Percentiles rank a stretch among this genome's conserved stretches.
Evolutionary conservation across 208 protist species (phyloP).

Genomic region (Crithidia brevicula): DNA sequence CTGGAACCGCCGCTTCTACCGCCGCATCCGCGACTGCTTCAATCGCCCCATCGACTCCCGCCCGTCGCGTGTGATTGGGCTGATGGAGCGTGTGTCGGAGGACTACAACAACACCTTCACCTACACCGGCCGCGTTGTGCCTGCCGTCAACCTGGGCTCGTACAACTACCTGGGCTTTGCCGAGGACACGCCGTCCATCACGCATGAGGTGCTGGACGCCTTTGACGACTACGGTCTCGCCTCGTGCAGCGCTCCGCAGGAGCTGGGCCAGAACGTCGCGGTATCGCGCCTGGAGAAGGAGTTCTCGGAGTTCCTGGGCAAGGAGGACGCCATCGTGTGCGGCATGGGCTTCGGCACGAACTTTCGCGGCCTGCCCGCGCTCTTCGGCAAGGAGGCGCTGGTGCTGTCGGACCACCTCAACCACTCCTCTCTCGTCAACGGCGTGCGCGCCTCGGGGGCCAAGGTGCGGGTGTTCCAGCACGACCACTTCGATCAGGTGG

Average conservation of each 20-base stretch:
- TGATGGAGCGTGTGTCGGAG: conserved; percentile 90
- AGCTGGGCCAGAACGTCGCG: conserved; percentile 63
- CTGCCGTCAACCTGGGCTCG: conserved; percentile 95
- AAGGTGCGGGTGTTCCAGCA: conserved; percentile 95
- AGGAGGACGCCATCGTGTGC: conserved; percentile 96
- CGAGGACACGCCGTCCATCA: conserved; percentile 88
- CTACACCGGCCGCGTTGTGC: conserved; percentile 81
- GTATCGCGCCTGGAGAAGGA: conserved; percentile 88
- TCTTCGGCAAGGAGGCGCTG: conserved; percentile 96
- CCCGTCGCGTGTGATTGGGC: conserved; percentile 92
- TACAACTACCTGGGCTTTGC: conserved; percentile 99
- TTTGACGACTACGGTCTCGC: conserved; percentile 85
- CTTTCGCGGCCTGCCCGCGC: conserved; percentile 85
- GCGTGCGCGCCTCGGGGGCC: conserved; percentile 89
- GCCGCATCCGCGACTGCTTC: conserved; percentile 91
- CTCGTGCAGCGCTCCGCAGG: conserved; percentile 64
- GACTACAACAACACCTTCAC: conserved; percentile 90
- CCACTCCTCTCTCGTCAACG: conserved; percentile 98
- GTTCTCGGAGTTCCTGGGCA: conserved; percentile 93
- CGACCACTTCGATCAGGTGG: conserved; percentile 94
- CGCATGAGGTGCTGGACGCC: conserved; percentile 75
- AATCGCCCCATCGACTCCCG: conserved; percentile 92
- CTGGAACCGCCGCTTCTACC: conserved; percentile 94
- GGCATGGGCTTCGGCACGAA: conserved; percentile 94
- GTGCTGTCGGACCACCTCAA: conserved; percentile 96